These are phyloP conservation scores for Blastomyces silverae DNA, from an alignment of 2,329 filamentous ascomycete genomes.

Conservation along the genomic window DNA sequence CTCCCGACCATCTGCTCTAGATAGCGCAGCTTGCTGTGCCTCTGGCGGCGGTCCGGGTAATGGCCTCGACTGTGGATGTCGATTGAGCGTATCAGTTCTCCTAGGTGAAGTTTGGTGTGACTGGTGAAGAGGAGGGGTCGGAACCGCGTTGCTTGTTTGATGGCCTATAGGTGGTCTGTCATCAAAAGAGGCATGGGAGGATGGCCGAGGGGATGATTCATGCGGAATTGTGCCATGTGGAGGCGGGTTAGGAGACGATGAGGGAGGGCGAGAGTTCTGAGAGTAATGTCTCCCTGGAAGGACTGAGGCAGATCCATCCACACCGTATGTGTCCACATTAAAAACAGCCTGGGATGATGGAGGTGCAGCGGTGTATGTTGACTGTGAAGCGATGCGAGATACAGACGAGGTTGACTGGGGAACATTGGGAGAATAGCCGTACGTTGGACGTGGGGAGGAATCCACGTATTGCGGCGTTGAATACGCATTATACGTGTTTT, in stretches of 20 bases:
- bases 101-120: constrained; percentile 45
- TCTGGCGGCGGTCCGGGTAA: constrained; percentile 53
- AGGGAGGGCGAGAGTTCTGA: background rate
- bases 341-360: constrained; percentile 19
- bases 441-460: constrained; percentile 26
- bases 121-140: constrained; percentile 48
- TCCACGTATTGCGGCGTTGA: constrained; percentile 27
- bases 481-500: constrained; percentile 36
- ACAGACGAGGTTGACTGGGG: constrained; percentile 25
- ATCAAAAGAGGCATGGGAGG: constrained; percentile 26
- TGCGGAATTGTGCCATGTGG: constrained; percentile 12
- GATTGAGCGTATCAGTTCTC: constrained; percentile 47
- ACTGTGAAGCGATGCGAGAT: constrained; percentile 19
- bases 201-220: constrained; percentile 4
- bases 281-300: constrained; percentile 3
- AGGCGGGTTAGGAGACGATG: constrained; percentile 16
- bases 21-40: constrained; percentile 32
- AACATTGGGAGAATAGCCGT: constrained; percentile 25
- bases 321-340: constrained; percentile 10
- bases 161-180: constrained; percentile 25
- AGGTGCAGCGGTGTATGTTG: constrained; percentile 20
- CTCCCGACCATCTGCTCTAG: constrained; percentile 25
- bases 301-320: background rate
- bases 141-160: constrained; percentile 35
- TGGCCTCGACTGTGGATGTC: constrained; percentile 53